Base-by-base conservation (phyloP, 2,329 filamentous ascomycete species). In the Aspergillus tanneri region DNA sequence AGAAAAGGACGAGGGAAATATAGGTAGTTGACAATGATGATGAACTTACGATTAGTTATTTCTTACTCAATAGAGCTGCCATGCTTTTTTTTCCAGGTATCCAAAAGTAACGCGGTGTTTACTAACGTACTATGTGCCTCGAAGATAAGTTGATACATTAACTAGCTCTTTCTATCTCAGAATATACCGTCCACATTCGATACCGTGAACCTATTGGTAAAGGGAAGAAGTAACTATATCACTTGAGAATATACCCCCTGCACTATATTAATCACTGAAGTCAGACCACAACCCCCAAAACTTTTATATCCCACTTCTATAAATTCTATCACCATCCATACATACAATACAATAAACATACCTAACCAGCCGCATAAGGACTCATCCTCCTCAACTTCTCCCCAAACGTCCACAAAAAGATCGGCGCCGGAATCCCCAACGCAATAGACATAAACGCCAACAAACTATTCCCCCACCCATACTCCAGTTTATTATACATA, bases 351-450 rank as follows among this genome's bases (percentile, higher is more conserved):
- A 16, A 12, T 36, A 36, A 19, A 22, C 14, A 9, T 4, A 9
- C 24, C 23, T 59, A 66, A 1, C 65, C 65, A 35, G 76, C 74
- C 30, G 77, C 77, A 62, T 72, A 80, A 18, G 71, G 66, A 62
- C 76, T 79, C 62, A 64, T 71, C 49, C 55, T 68, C 54, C 78
- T 66, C 60, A 81, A 50, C 40, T 37, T 58, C 61, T 72, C 70
- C 0, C 78, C 78, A 63, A 66, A 79, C 39, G 62, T 72, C 77
- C 77, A 80, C 45, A 81, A 54, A 47, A 80, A 59, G 2, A 79
- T 61, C 12, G 78, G 77, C 18, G 76, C 76, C 2, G 76, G 74
- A 18, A 78, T 49, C 0, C 72, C 72, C 21, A 75, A 50, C 1
- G 30, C 66, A 32, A 74, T 61, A 1, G 64, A 64, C 23, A 74